A percentile compares a stretch with the other conserved stretches of the same genome.
Conservation (phyloP, 2,329 filamentous ascomycete species). For the Neofusicoccum kwambonambiense region DNA sequence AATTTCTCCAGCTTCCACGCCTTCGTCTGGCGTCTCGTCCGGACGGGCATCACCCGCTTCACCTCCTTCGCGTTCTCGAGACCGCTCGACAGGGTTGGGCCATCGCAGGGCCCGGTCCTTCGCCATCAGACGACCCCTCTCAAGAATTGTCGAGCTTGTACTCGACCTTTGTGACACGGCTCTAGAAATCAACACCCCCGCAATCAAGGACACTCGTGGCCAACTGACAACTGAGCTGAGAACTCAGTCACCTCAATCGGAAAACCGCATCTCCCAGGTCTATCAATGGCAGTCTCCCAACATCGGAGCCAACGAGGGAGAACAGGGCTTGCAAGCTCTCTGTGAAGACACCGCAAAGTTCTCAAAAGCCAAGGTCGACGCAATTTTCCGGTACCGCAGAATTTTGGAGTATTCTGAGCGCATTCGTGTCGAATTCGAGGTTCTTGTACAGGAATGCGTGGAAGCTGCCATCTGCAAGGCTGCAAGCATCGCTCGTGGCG, state of each 20-base stretch:
- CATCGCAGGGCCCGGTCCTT: slow-evolving; percentile 84
- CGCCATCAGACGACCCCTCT: slow-evolving; percentile 82
- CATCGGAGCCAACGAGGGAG: slow-evolving; percentile 81
- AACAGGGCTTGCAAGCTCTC: slow-evolving; percentile 83
- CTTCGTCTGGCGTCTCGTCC: slow-evolving; percentile 68
- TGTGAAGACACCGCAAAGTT: slow-evolving; percentile 86
- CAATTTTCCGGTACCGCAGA: slow-evolving; percentile 83
- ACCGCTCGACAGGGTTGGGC: slow-evolving; percentile 68
- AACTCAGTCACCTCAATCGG: slow-evolving; percentile 93
- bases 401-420: slow-evolving; percentile 96
- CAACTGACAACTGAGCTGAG: slow-evolving; percentile 73
- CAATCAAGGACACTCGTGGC: slow-evolving; percentile 78
- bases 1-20: slow-evolving; percentile 71
- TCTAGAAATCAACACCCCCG: slow-evolving; percentile 88
- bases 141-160: slow-evolving; percentile 89
- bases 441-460: slow-evolving; percentile 93
- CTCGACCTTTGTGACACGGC: slow-evolving; percentile 95
- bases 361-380: slow-evolving; percentile 86
- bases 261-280: slow-evolving; percentile 90
- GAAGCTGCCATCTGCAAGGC: slow-evolving; percentile 88
- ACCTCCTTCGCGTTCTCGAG: slow-evolving; percentile 63
- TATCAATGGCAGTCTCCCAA: slow-evolving; percentile 95
- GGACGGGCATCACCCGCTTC: slow-evolving; percentile 70
- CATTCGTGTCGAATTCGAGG: slow-evolving; percentile 88
- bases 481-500: slow-evolving; percentile 79